Percentiles rank a stretch among this genome's conserved stretches.
Evolutionary conservation across 345 rosid genomes (phyloP).

Genomic region (Rhodamnia rubescens): DNA sequence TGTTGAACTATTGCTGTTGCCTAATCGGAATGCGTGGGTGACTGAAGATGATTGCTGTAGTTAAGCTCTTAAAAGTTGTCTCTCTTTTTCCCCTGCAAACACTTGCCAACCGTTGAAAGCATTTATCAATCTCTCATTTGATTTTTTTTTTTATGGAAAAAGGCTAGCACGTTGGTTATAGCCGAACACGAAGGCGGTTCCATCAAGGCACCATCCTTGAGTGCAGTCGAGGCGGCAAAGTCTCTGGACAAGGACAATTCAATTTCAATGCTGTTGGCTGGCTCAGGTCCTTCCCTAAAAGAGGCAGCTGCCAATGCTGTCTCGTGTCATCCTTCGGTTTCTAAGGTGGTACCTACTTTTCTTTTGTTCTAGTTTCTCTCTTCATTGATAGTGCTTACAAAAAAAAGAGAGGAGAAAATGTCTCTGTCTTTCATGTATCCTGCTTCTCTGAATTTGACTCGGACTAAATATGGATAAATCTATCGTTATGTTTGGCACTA

Average conservation of each 20-base stretch:
- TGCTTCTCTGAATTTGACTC: not conserved
- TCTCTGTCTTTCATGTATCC: not conserved
- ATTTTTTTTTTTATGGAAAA: not conserved
- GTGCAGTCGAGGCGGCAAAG: constrained; percentile 76
- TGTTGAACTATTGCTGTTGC: not conserved
- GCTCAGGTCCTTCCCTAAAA: constrained; percentile 68
- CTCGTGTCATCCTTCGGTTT: constrained; percentile 65
- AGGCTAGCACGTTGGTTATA: constrained; percentile 70
- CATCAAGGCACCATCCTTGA: constrained; percentile 48
- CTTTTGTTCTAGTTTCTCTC: not conserved
- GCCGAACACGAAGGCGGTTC: constrained; percentile 76
- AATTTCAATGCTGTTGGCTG: constrained; percentile 67
- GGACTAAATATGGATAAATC: not conserved
- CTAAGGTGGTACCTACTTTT: constrained; percentile 31
- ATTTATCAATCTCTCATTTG: not conserved
- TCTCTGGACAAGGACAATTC: constrained; percentile 36
- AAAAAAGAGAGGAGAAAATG: not conserved
- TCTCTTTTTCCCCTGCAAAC: not conserved
- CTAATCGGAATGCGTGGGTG: not conserved
- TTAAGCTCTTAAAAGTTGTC: not conserved
- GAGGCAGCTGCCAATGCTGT: constrained; percentile 70
- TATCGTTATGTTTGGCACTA: not conserved
- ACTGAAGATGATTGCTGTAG: not conserved
- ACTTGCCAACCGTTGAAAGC: not conserved
- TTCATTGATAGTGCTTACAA: not conserved